Evolutionary conservation across 805 yeast species (phyloP).

Genomic region (Metschnikowia proteae): DNA sequence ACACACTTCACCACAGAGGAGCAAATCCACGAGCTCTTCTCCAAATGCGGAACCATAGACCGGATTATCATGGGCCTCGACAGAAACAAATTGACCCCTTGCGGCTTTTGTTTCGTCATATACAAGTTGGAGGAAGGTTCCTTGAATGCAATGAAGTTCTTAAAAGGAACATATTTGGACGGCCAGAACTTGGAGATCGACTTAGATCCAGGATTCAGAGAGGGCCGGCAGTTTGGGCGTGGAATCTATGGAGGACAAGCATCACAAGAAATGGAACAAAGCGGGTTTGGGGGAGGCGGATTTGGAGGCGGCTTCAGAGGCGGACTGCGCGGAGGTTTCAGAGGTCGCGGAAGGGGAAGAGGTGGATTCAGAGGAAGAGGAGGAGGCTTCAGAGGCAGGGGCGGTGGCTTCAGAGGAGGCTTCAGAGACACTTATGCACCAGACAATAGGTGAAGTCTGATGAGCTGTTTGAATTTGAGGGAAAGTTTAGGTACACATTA

Average conservation of each 20-base stretch:
- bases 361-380: conserved; percentile 24
- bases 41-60: conserved; percentile 74
- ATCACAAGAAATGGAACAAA: conserved; percentile 51
- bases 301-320: conserved; percentile 36
- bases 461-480: neutral
- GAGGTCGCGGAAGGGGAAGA: conserved; percentile 36
- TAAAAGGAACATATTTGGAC: conserved; percentile 79
- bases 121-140: conserved; percentile 69
- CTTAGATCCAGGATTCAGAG: conserved; percentile 92
- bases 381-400: conserved; percentile 22
- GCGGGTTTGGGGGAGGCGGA: conserved; percentile 18
- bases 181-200: conserved; percentile 81
- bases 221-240: conserved; percentile 94
- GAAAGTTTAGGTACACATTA: neutral
- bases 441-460: neutral
- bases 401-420: conserved; percentile 22
- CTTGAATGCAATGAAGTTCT: conserved; percentile 74
- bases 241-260: conserved; percentile 93
- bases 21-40: conserved; percentile 83
- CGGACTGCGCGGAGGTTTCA: conserved; percentile 44
- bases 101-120: conserved; percentile 94
- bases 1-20: conserved; percentile 93
- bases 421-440: conserved; percentile 12
- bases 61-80: conserved; percentile 93
- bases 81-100: conserved; percentile 84